phyloP scores from a whole-genome alignment of 179 eudicot genomes.

The Vitellaria paradoxa region DNA sequence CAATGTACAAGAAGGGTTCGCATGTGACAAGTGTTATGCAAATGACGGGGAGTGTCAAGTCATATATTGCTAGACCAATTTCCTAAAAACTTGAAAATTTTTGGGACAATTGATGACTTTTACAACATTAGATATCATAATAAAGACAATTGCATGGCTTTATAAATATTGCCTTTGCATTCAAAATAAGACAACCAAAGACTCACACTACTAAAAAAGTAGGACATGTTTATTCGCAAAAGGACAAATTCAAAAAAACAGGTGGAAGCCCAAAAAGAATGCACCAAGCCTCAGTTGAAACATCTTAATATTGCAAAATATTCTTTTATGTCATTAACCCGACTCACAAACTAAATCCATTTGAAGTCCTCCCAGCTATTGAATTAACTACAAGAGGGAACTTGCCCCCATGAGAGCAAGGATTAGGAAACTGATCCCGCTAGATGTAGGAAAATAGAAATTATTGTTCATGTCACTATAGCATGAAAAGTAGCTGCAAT shows the following conservation, averaged over 20 bases:
- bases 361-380: not conserved
- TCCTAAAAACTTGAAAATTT: too few relatives aligned
- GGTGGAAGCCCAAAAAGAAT: not conserved
- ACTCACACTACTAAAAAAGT: not conserved
- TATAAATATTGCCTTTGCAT: not conserved
- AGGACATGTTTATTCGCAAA: not conserved
- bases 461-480: not conserved
- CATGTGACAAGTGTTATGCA: too few relatives aligned
- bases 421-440: not conserved
- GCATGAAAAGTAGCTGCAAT: too few relatives aligned
- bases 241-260: not conserved
- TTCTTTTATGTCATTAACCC: not conserved
- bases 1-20: too few relatives aligned
- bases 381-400: not conserved
- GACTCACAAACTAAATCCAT: conserved; percentile 1
- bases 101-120: too few relatives aligned
- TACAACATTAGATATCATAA: not conserved
- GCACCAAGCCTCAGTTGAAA: not conserved
- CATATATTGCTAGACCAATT: too few relatives aligned
- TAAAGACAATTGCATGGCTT: not conserved
- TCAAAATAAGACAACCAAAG: not conserved
- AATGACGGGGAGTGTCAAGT: too few relatives aligned
- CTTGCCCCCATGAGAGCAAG: not conserved
- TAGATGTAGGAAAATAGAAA: not conserved
- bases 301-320: not conserved